Evolutionary conservation across 2,329 filamentous ascomycete species (phyloP), one percentile per base, ranked within the genome.

Genomic region (Arthrobotrys sinensis): DNA sequence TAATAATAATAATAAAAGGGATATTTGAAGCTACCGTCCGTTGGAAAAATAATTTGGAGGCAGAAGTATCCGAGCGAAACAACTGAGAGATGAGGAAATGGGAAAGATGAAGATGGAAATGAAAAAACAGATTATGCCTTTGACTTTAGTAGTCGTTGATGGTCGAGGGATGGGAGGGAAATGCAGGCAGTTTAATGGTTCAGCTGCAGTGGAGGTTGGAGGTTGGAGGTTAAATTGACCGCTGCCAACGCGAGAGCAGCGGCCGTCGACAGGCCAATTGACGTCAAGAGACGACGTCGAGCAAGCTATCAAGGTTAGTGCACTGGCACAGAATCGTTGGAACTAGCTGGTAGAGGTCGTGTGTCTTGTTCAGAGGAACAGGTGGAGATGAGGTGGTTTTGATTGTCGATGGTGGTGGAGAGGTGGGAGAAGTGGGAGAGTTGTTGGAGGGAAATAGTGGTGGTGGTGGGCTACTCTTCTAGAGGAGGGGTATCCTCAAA

Each of bases 11-110:
- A 28, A 28, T 28, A 79, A 80, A 80, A 79, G 79, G 80, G 81
- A 79, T 80, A 80, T 81, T 81, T 77, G 80, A 60, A 46, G 79
- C 53, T 72, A 75, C 60, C 65, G 75, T 81, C 80, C 82, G 80
- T 80, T 79, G 79, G 69, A 71, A 70, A 72, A 64, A 79, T 77
- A 79, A 80, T 80, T 76, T 75, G 81, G 80, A 71, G 62, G 34
- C 60, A 60, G 60, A 62, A 48, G 57, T 60, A 60, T 60, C 55
- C 19, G 12, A n/a, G 21, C n/a, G 28, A 32, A 28, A 60, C 14
- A 40, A 40, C n/a, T 3, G 55, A n/a, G 19, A 24, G 16, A 40
- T 43, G 55, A 66, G 46, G 43, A 48, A 60, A 24, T 52, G 34
- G 16, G 57, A 36, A 32, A 10, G 12, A 53, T 62, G n/a, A 28